Evolutionary conservation across 129 eudicot genomes (phyloP).

Genomic region (Escallonia herrerae): DNA sequence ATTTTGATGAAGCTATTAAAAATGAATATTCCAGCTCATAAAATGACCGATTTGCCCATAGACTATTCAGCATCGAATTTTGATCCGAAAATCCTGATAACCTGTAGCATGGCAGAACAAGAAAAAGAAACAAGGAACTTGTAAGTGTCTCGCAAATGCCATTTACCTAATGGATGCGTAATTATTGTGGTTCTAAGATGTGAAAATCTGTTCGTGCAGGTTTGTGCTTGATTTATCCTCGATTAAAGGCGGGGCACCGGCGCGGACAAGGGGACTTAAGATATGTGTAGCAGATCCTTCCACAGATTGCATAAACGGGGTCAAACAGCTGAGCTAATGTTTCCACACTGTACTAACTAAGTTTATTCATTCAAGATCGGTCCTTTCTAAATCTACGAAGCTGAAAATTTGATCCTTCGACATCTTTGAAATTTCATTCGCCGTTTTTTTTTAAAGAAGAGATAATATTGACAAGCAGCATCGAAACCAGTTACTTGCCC

Average conservation of each 20-base stretch:
- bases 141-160: conserved; percentile 15
- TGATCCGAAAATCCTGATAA: conserved; percentile 52
- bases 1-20: conserved; percentile 1
- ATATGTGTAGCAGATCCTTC: conserved; percentile 18
- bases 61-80: conserved; percentile 48
- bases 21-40: conserved; percentile 30
- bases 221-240: conserved; percentile 36
- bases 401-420: background rate
- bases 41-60: conserved; percentile 36
- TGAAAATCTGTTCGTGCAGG: conserved; percentile 8
- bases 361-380: background rate
- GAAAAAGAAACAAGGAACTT: conserved; percentile 27
- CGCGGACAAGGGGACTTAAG: conserved; percentile 39
- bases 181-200: background rate
- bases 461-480: too few species aligned
- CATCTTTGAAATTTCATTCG: background rate
- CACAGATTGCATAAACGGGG: conserved; percentile 4
- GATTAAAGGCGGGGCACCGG: conserved; percentile 54
- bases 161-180: background rate
- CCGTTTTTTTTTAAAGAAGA: too few species aligned
- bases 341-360: background rate
- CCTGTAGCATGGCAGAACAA: conserved; percentile 17
- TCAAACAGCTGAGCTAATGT: conserved; percentile 7
- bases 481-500: too few species aligned
- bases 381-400: background rate